Conservation (phyloP, 805 yeast species). For the Saccharomyces mikatae region DNA sequence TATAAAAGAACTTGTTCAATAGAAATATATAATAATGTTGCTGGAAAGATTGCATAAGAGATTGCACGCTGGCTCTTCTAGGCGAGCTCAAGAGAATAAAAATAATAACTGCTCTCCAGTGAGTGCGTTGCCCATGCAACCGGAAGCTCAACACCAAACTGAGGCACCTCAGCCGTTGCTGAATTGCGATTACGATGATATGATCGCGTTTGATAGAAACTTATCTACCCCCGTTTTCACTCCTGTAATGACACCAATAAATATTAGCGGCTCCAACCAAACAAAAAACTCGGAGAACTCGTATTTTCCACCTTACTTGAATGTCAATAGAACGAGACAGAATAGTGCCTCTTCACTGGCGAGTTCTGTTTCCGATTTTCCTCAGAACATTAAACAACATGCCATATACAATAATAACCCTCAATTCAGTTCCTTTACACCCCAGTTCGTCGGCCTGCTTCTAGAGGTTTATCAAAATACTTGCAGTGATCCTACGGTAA, state of each 20-base stretch:
- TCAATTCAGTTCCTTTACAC: conserved; percentile 17
- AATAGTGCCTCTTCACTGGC: conserved; percentile 25
- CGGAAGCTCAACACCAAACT: not conserved
- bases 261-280: not conserved
- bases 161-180: not conserved
- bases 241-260: not conserved
- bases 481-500: conserved; percentile 49
- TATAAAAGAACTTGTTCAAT: not conserved
- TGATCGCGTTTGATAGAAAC: not conserved
- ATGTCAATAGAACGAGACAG: conserved; percentile 5
- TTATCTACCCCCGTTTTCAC: not conserved
- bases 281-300: not conserved
- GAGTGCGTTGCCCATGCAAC: not conserved
- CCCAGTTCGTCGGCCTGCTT: conserved; percentile 39
- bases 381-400: conserved; percentile 6
- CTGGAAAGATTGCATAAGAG: not conserved
- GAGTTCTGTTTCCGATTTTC: conserved; percentile 23
- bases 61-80: not conserved
- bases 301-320: not conserved
- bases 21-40: not conserved
- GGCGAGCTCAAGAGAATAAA: not conserved
- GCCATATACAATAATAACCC: conserved; percentile 1
- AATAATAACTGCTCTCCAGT: not conserved
- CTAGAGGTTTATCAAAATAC: conserved; percentile 40
- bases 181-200: not conserved